Conservation (phyloP, 768 basidiomycete species). For the Pulveroboletus frians region DNA sequence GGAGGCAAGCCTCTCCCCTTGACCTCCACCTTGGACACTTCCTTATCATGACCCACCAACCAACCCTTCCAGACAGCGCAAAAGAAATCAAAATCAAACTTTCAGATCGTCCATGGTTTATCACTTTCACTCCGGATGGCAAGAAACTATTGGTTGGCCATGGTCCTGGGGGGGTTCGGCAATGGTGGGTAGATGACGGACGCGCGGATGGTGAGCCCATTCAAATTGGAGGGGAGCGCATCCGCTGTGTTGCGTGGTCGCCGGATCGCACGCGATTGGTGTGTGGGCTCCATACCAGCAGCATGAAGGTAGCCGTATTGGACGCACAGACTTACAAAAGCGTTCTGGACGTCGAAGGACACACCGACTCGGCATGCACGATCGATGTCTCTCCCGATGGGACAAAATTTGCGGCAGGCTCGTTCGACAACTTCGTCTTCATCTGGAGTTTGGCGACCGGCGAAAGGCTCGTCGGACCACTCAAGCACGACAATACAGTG, state of each 20-base stretch:
- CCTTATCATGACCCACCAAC: neutral
- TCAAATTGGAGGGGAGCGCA: neutral
- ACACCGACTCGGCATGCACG: neutral
- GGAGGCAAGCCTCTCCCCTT: no score
- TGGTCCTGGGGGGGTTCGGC: neutral
- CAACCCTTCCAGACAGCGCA: neutral
- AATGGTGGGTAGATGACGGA: neutral
- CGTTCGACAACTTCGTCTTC: neutral
- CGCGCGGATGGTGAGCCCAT: neutral
- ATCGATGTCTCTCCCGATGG: slow-evolving; percentile 2
- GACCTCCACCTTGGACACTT: no score
- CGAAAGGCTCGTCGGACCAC: neutral
- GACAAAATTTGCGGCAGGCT: no score
- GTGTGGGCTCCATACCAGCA: neutral
- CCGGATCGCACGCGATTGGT: neutral
- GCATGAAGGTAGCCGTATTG: neutral
- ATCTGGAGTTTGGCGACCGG: neutral
- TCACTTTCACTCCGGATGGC: neutral
- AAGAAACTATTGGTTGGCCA: neutral
- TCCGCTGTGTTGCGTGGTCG: neutral
- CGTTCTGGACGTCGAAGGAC: neutral
- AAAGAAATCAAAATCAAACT: neutral
- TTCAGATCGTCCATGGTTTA: no score
- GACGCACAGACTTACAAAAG: neutral
- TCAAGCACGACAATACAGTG: neutral